phyloP scores from a whole-genome alignment of 83 land plant genomes.

The Diphasiastrum complanatum region DNA sequence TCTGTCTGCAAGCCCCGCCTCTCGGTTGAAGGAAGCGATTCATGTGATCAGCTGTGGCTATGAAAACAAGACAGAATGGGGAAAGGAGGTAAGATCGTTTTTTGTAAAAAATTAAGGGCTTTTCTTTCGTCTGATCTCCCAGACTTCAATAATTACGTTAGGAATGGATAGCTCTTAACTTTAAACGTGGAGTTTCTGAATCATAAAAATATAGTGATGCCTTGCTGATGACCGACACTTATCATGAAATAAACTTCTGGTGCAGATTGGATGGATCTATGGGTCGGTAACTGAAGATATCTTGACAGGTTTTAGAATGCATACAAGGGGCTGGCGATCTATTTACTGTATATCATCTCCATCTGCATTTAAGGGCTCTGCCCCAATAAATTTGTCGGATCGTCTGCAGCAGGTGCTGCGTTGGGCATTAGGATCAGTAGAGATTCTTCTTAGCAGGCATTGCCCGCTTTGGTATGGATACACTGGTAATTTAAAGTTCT shows the following conservation, averaged over 20 bases:
- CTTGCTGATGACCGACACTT: too few relatives aligned
- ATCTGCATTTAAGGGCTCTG: conserved; percentile 15
- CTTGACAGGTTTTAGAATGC: conserved; percentile 13
- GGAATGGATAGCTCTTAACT: too few relatives aligned
- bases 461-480: conserved; percentile 16
- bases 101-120: too few relatives aligned
- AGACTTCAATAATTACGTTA: too few relatives aligned
- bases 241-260: too few relatives aligned
- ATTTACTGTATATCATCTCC: conserved; percentile 7
- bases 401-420: conserved; percentile 16
- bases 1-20: conserved; percentile 64
- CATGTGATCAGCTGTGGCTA: conserved; percentile 90
- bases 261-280: conserved; percentile 10
- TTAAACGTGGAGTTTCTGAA: too few relatives aligned
- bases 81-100: conserved; percentile 49
- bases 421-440: too few relatives aligned
- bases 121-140: too few relatives aligned
- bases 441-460: conserved; percentile 18
- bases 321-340: conserved; percentile 12
- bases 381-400: conserved; percentile 10
- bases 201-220: too few relatives aligned
- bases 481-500: not conserved
- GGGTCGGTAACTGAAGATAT: too few relatives aligned
- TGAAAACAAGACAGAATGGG: conserved; percentile 82
- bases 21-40: conserved; percentile 73